phyloP scores from a whole-genome alignment of 345 rosid genomes.

The Populus euphratica region DNA sequence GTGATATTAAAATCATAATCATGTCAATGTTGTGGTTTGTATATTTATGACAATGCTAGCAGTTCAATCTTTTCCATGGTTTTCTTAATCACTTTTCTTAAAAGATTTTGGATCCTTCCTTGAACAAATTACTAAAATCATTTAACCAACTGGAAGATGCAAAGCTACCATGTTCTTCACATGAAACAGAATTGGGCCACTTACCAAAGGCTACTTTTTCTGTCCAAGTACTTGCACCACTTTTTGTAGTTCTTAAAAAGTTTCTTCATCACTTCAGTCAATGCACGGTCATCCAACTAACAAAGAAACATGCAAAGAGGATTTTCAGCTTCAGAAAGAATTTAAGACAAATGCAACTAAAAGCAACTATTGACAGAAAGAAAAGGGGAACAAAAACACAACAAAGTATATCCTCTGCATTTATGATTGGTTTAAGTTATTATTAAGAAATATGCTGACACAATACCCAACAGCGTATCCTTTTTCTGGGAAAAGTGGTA shows the following conservation, averaged over 20 bases:
- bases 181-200: conserved; percentile 7
- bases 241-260: conserved; percentile 97
- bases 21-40: not conserved
- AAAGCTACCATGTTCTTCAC: conserved; percentile 1
- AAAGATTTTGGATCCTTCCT: not conserved
- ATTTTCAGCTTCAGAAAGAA: not conserved
- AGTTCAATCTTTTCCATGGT: not conserved
- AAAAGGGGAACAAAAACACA: not conserved
- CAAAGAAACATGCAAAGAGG: not conserved
- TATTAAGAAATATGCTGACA: not conserved
- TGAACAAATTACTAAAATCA: not conserved
- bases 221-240: conserved; percentile 95
- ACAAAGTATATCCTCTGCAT: not conserved
- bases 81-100: not conserved
- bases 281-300: conserved; percentile 92
- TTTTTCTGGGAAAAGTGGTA: not conserved
- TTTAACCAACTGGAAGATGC: conserved; percentile 3
- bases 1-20: not conserved
- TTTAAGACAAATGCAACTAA: not conserved
- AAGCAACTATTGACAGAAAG: not conserved
- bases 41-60: not conserved
- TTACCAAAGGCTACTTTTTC: conserved; percentile 99
- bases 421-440: not conserved
- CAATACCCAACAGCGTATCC: not conserved
- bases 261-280: conserved; percentile 97